Evolutionary conservation across 108 stramenopile species (phyloP).

Genomic region (Ochromonas danica): DNA sequence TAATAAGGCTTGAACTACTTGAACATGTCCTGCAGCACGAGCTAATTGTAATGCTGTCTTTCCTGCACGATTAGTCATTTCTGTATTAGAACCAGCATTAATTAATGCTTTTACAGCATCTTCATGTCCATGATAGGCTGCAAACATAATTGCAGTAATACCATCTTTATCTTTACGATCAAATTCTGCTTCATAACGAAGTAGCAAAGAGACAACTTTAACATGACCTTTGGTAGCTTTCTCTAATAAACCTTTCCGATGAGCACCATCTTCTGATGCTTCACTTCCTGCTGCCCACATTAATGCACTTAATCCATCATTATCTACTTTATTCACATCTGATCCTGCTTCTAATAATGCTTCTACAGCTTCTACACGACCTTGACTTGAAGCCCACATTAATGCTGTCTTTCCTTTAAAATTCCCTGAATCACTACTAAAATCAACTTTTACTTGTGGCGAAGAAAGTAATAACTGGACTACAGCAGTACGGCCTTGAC

Average conservation of each 20-base stretch:
- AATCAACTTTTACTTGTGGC: neutral
- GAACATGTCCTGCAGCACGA: neutral
- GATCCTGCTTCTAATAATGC: neutral
- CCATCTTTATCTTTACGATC: neutral
- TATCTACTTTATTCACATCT: neutral
- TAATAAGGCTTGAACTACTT: neutral
- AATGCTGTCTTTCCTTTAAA: neutral
- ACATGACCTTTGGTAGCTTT: neutral
- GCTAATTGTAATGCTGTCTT: neutral
- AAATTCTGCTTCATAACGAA: neutral
- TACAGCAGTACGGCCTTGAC: neutral
- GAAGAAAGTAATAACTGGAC: neutral
- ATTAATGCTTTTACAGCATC: neutral
- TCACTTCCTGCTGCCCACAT: neutral
- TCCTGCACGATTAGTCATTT: neutral
- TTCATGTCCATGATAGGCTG: neutral
- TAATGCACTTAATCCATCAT: conserved; percentile 1
- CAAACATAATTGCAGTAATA: neutral
- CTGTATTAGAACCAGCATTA: neutral
- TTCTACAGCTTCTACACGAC: neutral
- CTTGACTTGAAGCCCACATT: neutral
- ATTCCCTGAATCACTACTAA: neutral
- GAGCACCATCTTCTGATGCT: neutral
- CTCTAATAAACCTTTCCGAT: neutral
- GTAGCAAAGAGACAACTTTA: neutral